These are phyloP conservation scores for Auriculariales sp. DNA, from an alignment of 768 basidiomycete species.

Conservation along the genomic window DNA sequence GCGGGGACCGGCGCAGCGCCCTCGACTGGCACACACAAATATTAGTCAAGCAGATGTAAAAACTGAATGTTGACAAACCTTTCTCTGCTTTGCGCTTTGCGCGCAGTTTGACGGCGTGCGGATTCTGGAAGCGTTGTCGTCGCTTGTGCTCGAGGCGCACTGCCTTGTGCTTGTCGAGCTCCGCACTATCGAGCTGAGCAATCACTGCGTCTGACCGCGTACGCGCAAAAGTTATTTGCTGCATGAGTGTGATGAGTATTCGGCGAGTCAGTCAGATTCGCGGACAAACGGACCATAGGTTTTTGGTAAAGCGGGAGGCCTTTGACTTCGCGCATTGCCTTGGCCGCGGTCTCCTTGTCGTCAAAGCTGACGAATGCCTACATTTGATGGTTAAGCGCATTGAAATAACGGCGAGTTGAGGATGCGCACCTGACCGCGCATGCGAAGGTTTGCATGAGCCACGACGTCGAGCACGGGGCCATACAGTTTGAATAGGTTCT, in stretches of 20 bases:
- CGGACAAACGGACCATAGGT: slow-evolving; percentile 59
- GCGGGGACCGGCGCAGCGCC: slow-evolving; percentile 50
- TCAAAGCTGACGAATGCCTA: slow-evolving; percentile 94
- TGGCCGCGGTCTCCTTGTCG: slow-evolving; percentile 65
- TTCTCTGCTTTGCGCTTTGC: slow-evolving; percentile 72
- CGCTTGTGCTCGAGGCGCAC: slow-evolving; percentile 73
- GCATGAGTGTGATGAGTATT: too few relatives aligned
- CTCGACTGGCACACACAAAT: slow-evolving; percentile 34
- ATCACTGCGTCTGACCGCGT: slow-evolving; percentile 86
- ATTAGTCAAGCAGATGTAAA: background rate
- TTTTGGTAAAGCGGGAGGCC: slow-evolving; percentile 93
- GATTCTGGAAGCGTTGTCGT: slow-evolving; percentile 78
- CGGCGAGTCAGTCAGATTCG: background rate
- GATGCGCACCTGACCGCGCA: slow-evolving; percentile 98
- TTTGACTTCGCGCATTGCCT: slow-evolving; percentile 83
- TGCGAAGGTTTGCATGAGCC: slow-evolving; percentile 85
- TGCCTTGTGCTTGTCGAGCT: slow-evolving; percentile 63
- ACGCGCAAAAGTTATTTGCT: slow-evolving; percentile 94
- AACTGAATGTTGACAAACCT: slow-evolving; percentile 27
- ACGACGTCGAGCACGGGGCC: slow-evolving; percentile 91
- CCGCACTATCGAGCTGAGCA: slow-evolving; percentile 49
- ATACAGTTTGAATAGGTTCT: slow-evolving; percentile 83
- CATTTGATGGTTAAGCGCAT: too few relatives aligned
- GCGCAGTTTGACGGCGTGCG: slow-evolving; percentile 72
- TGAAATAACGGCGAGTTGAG: too few relatives aligned